phyloP scores from a whole-genome alignment of 768 basidiomycete genomes.

The Porphyrellus cyaneotinctus region DNA sequence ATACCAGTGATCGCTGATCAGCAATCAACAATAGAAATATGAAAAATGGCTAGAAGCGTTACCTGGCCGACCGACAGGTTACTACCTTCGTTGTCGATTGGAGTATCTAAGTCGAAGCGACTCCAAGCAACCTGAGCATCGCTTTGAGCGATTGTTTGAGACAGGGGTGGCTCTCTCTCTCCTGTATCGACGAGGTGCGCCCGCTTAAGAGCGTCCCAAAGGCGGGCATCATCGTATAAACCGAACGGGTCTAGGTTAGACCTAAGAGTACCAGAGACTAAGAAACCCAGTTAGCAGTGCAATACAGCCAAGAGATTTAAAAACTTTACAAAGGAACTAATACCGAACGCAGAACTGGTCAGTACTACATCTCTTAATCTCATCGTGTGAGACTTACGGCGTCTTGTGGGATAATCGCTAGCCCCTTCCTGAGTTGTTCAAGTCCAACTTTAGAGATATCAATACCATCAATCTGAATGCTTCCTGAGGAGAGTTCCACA shows the following conservation, averaged over 20 bases:
- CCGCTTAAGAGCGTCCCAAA: constrained; percentile 87
- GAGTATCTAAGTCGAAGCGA: constrained; percentile 78
- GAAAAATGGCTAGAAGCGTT: not conserved
- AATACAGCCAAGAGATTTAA: constrained; percentile 7
- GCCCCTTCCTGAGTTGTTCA: constrained; percentile 57
- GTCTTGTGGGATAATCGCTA: constrained; percentile 86
- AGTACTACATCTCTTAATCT: not conserved
- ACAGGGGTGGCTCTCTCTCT: constrained; percentile 20
- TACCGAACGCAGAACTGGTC: not conserved
- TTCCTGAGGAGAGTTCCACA: constrained; percentile 74
- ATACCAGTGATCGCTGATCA: constrained; percentile 73
- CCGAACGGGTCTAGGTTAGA: constrained; percentile 90
- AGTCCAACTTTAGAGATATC: constrained; percentile 82
- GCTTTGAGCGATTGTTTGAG: constrained; percentile 34
- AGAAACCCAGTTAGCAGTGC: constrained; percentile 6
- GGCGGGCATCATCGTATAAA: constrained; percentile 67
- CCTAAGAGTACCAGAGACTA: constrained; percentile 76
- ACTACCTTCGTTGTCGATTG: constrained; percentile 81
- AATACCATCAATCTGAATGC: constrained; percentile 75
- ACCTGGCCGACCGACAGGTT: constrained; percentile 70
- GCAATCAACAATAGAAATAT: constrained; percentile 27
- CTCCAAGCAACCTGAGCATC: constrained; percentile 37
- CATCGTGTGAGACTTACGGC: constrained; percentile 18
- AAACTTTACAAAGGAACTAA: constrained; percentile 38
- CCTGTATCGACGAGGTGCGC: constrained; percentile 70